Percentiles rank a stretch among this genome's conserved stretches.
phyloP scores from a whole-genome alignment of 1,139 yeast species.

The Yamadazyma aaseri region DNA sequence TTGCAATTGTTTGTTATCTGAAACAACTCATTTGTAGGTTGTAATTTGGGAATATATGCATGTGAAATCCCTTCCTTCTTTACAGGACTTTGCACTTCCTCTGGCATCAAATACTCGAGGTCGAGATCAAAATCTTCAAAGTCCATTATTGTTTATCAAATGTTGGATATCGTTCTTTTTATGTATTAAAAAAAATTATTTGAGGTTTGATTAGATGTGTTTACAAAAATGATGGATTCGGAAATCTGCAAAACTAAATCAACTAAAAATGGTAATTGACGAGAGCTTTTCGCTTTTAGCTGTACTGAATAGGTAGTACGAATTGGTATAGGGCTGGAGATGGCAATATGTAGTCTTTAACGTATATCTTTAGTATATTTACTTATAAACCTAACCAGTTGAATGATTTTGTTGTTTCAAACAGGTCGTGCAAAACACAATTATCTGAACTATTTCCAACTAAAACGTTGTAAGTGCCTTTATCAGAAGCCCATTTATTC shows the following conservation, averaged over 20 bases:
- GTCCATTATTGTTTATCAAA: conserved; percentile 9
- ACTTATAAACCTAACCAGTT: conserved; percentile 23
- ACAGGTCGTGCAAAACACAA: conserved; percentile 28
- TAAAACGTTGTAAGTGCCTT: conserved; percentile 46
- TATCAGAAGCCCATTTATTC: conserved; percentile 51
- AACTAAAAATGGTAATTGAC: not conserved
- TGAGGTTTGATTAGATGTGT: conserved; percentile 3
- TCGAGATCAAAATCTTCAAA: conserved; percentile 26
- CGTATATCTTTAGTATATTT: no score
- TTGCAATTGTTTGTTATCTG: conserved; percentile 32
- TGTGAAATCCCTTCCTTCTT: not conserved
- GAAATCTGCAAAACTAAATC: conserved; percentile 1
- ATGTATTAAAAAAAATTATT: conserved; percentile 2
- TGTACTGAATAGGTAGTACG: not conserved
- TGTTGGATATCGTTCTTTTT: not conserved
- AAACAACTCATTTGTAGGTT: conserved; percentile 27
- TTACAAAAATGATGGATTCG: conserved; percentile 2
- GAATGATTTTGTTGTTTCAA: conserved; percentile 26
- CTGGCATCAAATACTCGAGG: conserved; percentile 18
- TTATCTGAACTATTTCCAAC: conserved; percentile 41
- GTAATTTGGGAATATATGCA: not conserved
- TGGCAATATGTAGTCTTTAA: no score
- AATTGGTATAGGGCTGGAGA: not conserved
- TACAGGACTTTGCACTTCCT: conserved; percentile 2
- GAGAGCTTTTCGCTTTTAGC: no score